Base-by-base conservation (phyloP, 148 eudicot genomes). In the Tetragonia tetragonoides region DNA sequence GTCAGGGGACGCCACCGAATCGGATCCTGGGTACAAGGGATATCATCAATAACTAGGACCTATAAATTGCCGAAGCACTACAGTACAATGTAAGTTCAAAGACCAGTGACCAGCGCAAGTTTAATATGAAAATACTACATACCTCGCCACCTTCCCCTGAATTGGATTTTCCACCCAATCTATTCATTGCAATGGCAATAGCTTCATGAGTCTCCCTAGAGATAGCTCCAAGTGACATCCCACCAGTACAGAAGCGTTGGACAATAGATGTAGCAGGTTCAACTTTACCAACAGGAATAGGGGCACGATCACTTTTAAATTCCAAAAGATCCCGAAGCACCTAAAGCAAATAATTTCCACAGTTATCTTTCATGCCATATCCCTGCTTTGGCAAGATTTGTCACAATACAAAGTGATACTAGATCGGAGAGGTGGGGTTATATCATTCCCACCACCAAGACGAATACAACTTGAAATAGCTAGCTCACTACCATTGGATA, bases 101-200 rank as follows among this genome's bases (percentile, higher is more conserved):
- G 14, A 53, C 37, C 49, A 74, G 41, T 6, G 34, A 51, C 38
- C 65, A 73, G 59, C 23, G 9, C 28, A 64, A 70, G 14, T 18
- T 23, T 71, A 11, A 51, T 66, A 5, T n/a, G 44, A 60, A 24
- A 66, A 65, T 54, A 57, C 8, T 40, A 66, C 59, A 70, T 93
- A 95, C 99, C 98, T 95, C 99, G 65, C 99, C 99, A 80, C 99
- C 99, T 90, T 95, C 99, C 78, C 99, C 99, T 37, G 99, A 95
- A 78, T 95, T 95, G 40, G 99, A 95, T 78, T 91, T 95, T 73
- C 99, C 99, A 73, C 99, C 97, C 75, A 95, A 72, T 87, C 99
- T 93, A 81, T 95, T 95, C 99, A 95, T 95, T 10, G 99, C 99
- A 63, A 95, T 93, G 72, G 99, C 99, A 88, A 95, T 95, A 73